Base-by-base conservation (phyloP, 225 moss, liverwort and hornwort species). In the Lunularia cruciata region DNA sequence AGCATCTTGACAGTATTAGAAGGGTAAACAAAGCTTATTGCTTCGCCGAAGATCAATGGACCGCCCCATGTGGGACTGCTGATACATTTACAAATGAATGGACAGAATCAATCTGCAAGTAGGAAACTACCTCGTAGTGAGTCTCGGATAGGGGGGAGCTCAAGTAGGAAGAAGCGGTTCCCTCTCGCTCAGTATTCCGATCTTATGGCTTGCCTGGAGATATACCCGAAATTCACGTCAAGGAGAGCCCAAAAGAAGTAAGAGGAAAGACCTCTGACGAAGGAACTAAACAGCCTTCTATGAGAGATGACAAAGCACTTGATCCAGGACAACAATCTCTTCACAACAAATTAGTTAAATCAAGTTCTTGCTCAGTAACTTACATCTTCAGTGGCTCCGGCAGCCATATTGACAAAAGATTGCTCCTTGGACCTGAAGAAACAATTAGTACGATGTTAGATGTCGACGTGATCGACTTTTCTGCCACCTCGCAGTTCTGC, bases 371-470 rank as follows among this genome's bases (percentile, higher is more conserved):
- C n/a, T n/a, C n/a, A n/a, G n/a, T n/a, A n/a, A n/a, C n/a, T 36
- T 69, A 83, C 85, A 63, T 83, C 83, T 77, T 83, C 80, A 56
- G 83, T 75, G 14, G 86, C 86, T 27, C 84, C 84, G 28, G 80
- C 86, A 36, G 83, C 11, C 75, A 86, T 78, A 34, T 86, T 57
- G 47, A 86, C 86, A 42, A 86, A 75, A 1, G 84, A 84, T 8
- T 83, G 83, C 19, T 86, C 83, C 63, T 85, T 78, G 36, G 73
- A 67, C 79, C 85, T 86, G 76, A n/a, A n/a, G n/a, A n/a, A n/a
- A n/a, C n/a, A n/a, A n/a, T n/a, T n/a, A n/a, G n/a, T n/a, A n/a
- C n/a, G n/a, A n/a, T n/a, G n/a, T n/a, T n/a, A n/a, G n/a, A n/a
- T n/a, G n/a, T n/a, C n/a, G n/a, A n/a, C n/a, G n/a, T n/a, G n/a